Evolutionary conservation across 176 grass and related monocot species (phyloP).

Genomic region (Ensete glaucum): DNA sequence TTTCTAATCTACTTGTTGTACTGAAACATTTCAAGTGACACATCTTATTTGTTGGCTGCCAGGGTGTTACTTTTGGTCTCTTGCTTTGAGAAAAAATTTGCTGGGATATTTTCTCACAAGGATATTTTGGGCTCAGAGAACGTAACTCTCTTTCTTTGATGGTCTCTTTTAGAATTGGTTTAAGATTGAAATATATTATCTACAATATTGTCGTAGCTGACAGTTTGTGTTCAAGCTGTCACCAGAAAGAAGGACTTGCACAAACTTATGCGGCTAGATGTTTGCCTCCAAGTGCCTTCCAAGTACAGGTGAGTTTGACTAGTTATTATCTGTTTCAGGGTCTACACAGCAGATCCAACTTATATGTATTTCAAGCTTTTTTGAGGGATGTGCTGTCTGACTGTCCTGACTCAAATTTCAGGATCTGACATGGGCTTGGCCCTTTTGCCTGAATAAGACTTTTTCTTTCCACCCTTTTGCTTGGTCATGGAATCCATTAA

Average conservation of each 20-base stretch:
- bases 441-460: neutral
- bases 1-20: slow-evolving; percentile 15
- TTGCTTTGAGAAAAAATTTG: slow-evolving; percentile 80
- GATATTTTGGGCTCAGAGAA: slow-evolving; percentile 79
- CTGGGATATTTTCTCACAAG: slow-evolving; percentile 42
- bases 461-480: neutral
- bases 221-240: slow-evolving; percentile 42
- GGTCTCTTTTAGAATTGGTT: slow-evolving; percentile 8
- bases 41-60: slow-evolving; percentile 27
- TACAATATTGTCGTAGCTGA: slow-evolving; percentile 28
- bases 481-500: neutral
- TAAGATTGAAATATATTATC: slow-evolving; percentile 16
- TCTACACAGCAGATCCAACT: neutral
- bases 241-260: slow-evolving; percentile 69
- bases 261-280: slow-evolving; percentile 56
- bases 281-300: slow-evolving; percentile 43
- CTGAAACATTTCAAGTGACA: neutral
- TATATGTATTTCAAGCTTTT: neutral
- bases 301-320: slow-evolving; percentile 49
- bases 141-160: slow-evolving; percentile 42
- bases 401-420: neutral
- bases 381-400: neutral
- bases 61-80: slow-evolving; percentile 69
- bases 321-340: neutral
- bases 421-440: neutral